Base-by-base conservation (phyloP, 2,329 filamentous ascomycete species). In the Hypoxylon sp. region DNA sequence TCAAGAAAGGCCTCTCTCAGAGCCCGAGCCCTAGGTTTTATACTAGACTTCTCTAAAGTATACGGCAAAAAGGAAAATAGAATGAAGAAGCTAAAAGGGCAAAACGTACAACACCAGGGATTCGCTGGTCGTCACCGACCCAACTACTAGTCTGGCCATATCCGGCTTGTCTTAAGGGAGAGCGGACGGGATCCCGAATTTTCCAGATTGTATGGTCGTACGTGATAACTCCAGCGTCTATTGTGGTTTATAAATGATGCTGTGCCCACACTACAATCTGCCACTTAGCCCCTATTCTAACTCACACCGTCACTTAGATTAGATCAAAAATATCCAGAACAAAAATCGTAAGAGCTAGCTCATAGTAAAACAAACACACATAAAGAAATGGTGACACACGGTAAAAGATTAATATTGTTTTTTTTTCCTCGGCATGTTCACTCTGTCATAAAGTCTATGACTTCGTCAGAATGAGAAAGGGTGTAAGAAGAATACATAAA, bases 41-140 rank as follows among this genome's bases (percentile, higher is more conserved):
- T 8, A 9, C 29, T 8, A 2, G 29, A 3, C 13, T 48, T 48
- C 17, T 13, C 29, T 22, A 3, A 19, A 19, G 26, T 8, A 37
- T 31, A 31, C 2, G 37, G 6, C 10, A 22, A 44, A 22, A 44
- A n/a, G 14, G 35, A 42, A 33, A 22, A 17, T 31, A 31, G 29
- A 9, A 9, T 31, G 29, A 4, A 42, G 17, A 44, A 26, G 8
- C 17, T 10, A 17, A 31, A 39, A 39, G n/a, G 42, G 26, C 14
- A 44, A 55, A 55, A 46, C 53, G 53, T 55, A 55, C 37, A 55
- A 55, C 37, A 55, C 24, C 14, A 17, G 24, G 37, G 24, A 55
- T 55, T 55, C 37, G 37, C 53, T 46, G 31, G 31, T 52, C 31
- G 31, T 52, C 31, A 52, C 31, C 50, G 50, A 52, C 31, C 31